Evolutionary conservation across 169 alveolate genomes (phyloP).

Genomic region (Plasmodium relictum): DNA sequence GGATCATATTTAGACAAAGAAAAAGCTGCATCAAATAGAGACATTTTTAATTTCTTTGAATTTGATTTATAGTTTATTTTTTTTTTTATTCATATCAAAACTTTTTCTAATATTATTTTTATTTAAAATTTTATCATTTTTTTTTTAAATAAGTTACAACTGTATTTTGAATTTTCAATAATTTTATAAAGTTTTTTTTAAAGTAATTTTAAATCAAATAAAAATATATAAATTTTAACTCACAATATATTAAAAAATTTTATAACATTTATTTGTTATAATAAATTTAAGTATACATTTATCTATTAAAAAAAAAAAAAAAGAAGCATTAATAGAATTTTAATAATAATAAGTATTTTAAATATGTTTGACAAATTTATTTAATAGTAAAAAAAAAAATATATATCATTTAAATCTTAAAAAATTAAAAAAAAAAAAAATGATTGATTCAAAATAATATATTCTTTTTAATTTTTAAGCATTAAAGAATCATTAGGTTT

Average conservation of each 20-base stretch:
- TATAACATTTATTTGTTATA: no score
- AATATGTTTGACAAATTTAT: no score
- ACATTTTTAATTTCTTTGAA: constrained; percentile 70
- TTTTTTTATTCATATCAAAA: background rate
- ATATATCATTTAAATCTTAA: background rate
- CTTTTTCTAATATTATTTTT: background rate
- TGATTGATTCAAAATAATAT: background rate
- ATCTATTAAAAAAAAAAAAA: no score
- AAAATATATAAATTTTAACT: background rate
- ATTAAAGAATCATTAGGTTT: constrained; percentile 33
- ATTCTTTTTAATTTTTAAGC: constrained; percentile 39
- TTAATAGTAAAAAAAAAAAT: background rate
- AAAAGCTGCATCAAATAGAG: constrained; percentile 56
- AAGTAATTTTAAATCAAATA: constrained; percentile 21
- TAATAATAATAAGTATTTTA: background rate
- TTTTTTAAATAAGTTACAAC: background rate
- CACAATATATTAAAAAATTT: no score
- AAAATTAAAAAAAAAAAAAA: background rate
- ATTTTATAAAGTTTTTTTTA: constrained; percentile 23
- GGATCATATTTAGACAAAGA: constrained; percentile 64
- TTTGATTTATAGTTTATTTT: constrained; percentile 36
- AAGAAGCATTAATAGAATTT: background rate
- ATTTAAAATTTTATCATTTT: background rate
- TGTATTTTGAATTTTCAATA: constrained; percentile 24
- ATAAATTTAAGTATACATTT: no score